Evolutionary conservation across 495 filamentous ascomycete genomes (phyloP), one percentile per base, ranked within the genome.

Genomic region (Penicillium silybi): DNA sequence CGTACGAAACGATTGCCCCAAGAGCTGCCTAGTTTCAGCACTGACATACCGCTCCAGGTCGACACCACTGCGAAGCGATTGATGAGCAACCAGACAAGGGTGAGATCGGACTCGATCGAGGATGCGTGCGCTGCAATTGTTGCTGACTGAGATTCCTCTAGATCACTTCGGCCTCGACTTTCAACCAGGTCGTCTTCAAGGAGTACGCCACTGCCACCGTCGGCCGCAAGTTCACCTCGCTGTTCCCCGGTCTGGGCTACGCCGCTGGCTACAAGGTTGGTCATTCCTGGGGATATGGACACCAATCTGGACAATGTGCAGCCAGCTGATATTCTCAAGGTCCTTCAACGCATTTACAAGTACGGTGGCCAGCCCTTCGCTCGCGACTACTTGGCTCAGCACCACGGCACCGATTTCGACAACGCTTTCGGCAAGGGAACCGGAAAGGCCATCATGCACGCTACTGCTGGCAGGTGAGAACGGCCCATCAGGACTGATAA

Each of bases 31-130:
- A 15, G 26, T 25, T 25, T 15, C 16, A 41, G 39, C 40, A 58
- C 67, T 73, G 53, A 74, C 38, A 22, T 34, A 29, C 3, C 13
- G 8, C 19, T 13, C 19, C 3, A 93, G 89, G 90, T 99, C 71
- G 93, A 99, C 70, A 99, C 93, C 38, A 96, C 90, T 51, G 91
- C 93, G 42, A 99, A 99, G 79, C 89, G 93, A 41, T 84, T 99
- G 73, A 99, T 99, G 93, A 96, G 90, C 85, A 97, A 99, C 70
- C 86, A 96, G 64, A 81, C 81, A 59, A 83, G 78, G 72, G 88
- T 90, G 61, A 67, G 72, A 50, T 45, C 41, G 38, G 38, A 50
- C 49, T 38, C 34, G 40, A 41, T 52, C 34, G 16, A 10, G 20
- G 44, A 38, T 50, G 34, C 35, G 35, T 46, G 47, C 44, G 52